These are phyloP conservation scores for Pulicaria dysenterica DNA, from an alignment of 129 eudicot genomes.

Conservation along the genomic window DNA sequence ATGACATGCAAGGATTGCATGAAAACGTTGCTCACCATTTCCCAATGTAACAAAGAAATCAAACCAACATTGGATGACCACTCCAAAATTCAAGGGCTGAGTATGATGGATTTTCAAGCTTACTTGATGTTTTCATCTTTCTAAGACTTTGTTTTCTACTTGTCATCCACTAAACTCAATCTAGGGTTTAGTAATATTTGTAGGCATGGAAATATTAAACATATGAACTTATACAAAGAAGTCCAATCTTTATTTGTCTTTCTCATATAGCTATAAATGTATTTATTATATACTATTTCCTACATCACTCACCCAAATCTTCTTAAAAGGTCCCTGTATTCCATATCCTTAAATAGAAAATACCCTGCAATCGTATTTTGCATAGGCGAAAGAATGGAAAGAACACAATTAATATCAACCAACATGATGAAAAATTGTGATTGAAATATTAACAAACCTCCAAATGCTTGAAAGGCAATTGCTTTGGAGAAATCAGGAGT, in stretches of 20 bases:
- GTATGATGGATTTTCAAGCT: no score
- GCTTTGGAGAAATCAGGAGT: slow-evolving; percentile 77
- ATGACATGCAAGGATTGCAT: neutral
- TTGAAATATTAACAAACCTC: slow-evolving; percentile 60
- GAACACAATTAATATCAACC: slow-evolving; percentile 9
- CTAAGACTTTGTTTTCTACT: neutral
- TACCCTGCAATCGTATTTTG: neutral
- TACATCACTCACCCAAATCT: neutral
- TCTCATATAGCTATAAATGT: neutral
- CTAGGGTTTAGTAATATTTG: neutral
- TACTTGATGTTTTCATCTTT: neutral
- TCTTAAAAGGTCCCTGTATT: neutral
- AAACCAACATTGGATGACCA: neutral
- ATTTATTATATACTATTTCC: neutral
- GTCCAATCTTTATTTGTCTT: neutral
- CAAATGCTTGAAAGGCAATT: slow-evolving; percentile 75
- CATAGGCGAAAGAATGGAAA: neutral
- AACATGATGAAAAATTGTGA: slow-evolving; percentile 9
- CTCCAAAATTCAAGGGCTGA: no score
- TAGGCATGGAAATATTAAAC: neutral
- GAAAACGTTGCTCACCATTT: no score
- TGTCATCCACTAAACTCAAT: neutral
- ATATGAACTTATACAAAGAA: slow-evolving; percentile 1
- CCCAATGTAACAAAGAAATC: neutral
- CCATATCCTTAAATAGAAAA: neutral